Percentiles rank a stretch among this genome's conserved stretches.
These are phyloP conservation scores for Fragilariopsis cylindrus DNA, from an alignment of 108 stramenopile genomes.

Conservation along the genomic window DNA sequence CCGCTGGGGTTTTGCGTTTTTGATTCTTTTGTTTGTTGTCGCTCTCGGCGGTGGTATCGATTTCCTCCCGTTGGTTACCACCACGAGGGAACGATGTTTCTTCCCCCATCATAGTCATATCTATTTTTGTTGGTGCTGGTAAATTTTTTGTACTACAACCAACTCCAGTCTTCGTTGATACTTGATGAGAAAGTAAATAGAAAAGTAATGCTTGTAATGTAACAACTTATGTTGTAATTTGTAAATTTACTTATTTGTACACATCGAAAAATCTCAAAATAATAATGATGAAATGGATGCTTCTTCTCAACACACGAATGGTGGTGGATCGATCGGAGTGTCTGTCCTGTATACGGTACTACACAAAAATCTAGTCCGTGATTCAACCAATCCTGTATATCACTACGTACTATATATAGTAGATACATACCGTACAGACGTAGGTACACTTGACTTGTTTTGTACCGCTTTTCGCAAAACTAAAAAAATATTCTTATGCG, in stretches of 20 bases:
- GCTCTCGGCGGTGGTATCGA: background rate
- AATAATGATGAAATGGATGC: background rate
- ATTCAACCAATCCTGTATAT: background rate
- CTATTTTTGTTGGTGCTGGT: background rate
- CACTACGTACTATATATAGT: background rate
- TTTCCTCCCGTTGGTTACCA: conserved; percentile 10
- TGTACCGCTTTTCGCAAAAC: conserved; percentile 1
- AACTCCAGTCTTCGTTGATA: background rate
- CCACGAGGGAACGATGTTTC: conserved; percentile 37
- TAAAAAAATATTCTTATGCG: background rate
- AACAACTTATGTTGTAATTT: background rate
- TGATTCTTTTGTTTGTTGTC: conserved; percentile 1
- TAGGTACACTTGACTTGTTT: background rate
- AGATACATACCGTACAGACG: background rate
- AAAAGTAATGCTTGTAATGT: background rate
- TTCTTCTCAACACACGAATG: no score
- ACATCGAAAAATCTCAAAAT: background rate
- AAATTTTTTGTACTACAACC: background rate
- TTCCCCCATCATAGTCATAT: conserved; percentile 19
- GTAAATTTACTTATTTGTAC: background rate
- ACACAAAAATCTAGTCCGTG: background rate
- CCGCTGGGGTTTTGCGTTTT: conserved; percentile 17
- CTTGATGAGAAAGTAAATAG: background rate
- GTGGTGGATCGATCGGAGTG: background rate
- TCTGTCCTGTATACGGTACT: background rate